Percentiles rank a stretch among this genome's conserved stretches.
These are phyloP conservation scores for Xylaria grammica DNA, from an alignment of 495 filamentous ascomycete species.

Conservation along the genomic window DNA sequence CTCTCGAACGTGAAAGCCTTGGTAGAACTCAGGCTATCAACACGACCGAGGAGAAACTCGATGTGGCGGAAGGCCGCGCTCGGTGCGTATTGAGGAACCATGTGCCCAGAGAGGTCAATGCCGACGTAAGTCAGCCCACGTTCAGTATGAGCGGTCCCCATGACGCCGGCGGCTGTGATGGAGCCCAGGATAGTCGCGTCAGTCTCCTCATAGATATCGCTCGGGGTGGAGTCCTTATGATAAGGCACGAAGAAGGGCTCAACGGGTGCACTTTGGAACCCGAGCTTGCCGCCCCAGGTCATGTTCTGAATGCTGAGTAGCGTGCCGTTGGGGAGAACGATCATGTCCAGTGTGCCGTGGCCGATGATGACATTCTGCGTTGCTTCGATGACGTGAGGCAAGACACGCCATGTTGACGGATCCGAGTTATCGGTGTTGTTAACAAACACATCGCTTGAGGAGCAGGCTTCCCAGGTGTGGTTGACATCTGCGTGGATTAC, in stretches of 20 bases:
- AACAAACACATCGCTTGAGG: constrained; percentile 60
- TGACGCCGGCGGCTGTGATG: constrained; percentile 38
- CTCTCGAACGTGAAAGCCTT: constrained; percentile 38
- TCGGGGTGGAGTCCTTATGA: constrained; percentile 43
- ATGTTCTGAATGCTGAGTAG: constrained; percentile 83
- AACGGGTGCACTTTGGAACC: constrained; percentile 65
- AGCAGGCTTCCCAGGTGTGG: constrained; percentile 67
- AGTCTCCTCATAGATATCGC: constrained; percentile 28
- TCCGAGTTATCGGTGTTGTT: constrained; percentile 54
- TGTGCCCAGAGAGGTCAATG: constrained; percentile 40
- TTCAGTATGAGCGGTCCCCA: constrained; percentile 43
- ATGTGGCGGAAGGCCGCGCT: constrained; percentile 42
- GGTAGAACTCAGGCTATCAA: constrained; percentile 39
- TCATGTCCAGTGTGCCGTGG: constrained; percentile 67
- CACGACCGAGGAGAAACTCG: constrained; percentile 44
- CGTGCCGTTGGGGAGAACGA: constrained; percentile 70
- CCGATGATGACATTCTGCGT: constrained; percentile 73
- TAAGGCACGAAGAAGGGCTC: constrained; percentile 72
- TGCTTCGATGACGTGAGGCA: constrained; percentile 74
- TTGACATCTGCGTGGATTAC: constrained; percentile 71
- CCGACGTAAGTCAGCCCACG: constrained; percentile 45
- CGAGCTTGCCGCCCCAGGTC: constrained; percentile 76
- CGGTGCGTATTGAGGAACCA: constrained; percentile 43
- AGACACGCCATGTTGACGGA: constrained; percentile 59
- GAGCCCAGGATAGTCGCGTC: constrained; percentile 27